A percentile compares a stretch with the other conserved stretches of the same genome.
These are phyloP conservation scores for Crithidia brevicula DNA, from an alignment of 208 protist species.

Conservation along the genomic window DNA sequence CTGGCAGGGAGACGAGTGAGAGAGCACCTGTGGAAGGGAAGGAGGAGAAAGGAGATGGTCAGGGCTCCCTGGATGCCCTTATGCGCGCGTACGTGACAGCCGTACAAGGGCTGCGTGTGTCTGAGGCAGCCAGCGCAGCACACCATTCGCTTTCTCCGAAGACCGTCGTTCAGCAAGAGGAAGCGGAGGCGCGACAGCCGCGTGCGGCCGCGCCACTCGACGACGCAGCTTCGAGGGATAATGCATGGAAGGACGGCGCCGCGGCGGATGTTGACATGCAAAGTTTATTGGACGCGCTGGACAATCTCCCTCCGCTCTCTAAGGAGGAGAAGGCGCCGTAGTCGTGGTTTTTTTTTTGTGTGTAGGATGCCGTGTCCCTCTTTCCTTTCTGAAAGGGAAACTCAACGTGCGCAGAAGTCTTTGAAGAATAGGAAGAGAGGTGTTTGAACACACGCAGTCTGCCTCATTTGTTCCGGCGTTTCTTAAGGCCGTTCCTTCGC, in stretches of 20 bases:
- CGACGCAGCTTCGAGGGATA: not conserved
- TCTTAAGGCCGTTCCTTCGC: too few species aligned
- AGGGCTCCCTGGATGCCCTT: constrained; percentile 33
- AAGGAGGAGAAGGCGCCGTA: not conserved
- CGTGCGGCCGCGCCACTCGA: too few species aligned
- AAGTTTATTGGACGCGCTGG: constrained; percentile 2
- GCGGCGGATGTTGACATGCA: constrained; percentile 1
- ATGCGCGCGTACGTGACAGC: constrained; percentile 47
- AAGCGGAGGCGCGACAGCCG: not conserved
- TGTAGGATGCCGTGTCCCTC: not conserved
- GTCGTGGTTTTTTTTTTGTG: too few species aligned
- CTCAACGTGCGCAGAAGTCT: too few species aligned
- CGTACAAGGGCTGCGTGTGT: constrained; percentile 25
- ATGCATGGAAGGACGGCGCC: too few species aligned
- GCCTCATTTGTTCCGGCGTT: too few species aligned
- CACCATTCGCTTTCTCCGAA: not conserved
- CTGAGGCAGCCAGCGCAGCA: not conserved
- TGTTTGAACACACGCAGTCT: too few species aligned
- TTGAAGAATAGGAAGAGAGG: too few species aligned
- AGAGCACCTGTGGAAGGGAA: too few species aligned
- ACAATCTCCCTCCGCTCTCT: not conserved
- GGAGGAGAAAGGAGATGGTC: not conserved
- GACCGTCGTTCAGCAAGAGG: not conserved
- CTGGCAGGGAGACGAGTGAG: too few species aligned
- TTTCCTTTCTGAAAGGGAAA: too few species aligned